Conservation (phyloP, 108 stramenopile species). For the Bacterosira constricta region DNA sequence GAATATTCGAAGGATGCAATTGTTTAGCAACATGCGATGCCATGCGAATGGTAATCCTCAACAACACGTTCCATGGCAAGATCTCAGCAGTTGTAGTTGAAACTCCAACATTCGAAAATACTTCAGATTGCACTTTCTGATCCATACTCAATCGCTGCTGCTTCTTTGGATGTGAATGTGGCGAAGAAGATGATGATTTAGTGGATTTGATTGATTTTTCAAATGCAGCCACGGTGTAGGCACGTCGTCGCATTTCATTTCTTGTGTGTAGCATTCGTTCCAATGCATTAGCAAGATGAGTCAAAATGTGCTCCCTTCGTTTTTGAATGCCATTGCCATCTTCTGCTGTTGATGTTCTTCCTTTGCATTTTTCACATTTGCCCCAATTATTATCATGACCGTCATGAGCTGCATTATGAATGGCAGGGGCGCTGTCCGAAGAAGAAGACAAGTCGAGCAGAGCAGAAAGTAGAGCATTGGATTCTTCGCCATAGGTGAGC, state of each 20-base stretch:
- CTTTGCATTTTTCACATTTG: no score
- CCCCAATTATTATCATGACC: no score
- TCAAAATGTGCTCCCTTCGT: not conserved
- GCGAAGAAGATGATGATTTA: no score
- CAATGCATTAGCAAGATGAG: not conserved
- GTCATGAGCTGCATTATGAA: no score
- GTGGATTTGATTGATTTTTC: no score
- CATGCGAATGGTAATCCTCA: constrained; percentile 38
- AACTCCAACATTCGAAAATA: no score
- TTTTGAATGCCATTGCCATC: not conserved
- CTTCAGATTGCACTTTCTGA: no score
- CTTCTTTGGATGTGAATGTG: no score
- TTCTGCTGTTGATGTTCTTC: not conserved
- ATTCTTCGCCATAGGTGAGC: constrained; percentile 45
- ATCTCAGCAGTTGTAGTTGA: not conserved
- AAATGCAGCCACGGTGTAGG: no score
- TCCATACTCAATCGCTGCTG: no score
- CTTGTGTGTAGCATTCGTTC: not conserved
- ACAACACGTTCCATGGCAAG: constrained; percentile 41
- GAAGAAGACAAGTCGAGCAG: not conserved
- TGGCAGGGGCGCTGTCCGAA: not conserved
- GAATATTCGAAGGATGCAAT: not conserved
- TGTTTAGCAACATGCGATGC: constrained; percentile 21
- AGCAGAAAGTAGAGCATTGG: constrained; percentile 8
- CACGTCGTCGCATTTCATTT: not conserved